These are phyloP conservation scores for Strobilomyces echinocephalus DNA, from an alignment of 768 basidiomycete species.

Conservation along the genomic window DNA sequence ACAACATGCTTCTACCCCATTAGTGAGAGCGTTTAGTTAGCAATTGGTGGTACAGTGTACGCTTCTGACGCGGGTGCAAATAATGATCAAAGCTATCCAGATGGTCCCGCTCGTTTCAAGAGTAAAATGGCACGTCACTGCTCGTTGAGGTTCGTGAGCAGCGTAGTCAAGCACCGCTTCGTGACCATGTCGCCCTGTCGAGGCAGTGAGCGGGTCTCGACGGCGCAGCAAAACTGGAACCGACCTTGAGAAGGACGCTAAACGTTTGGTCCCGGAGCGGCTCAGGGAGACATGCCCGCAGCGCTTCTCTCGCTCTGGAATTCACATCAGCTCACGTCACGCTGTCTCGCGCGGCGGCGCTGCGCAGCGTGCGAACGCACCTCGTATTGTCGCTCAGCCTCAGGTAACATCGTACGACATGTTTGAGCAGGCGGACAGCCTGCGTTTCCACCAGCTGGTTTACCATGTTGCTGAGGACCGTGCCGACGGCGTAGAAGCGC, in stretches of 20 bases:
- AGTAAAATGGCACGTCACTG: slow-evolving; percentile 32
- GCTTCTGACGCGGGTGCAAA: slow-evolving; percentile 22
- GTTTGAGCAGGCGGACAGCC: slow-evolving; percentile 92
- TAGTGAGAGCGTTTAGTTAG: slow-evolving; percentile 30
- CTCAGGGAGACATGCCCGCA: slow-evolving; percentile 93
- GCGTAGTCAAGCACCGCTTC: slow-evolving; percentile 85
- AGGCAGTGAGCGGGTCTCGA: slow-evolving; percentile 10
- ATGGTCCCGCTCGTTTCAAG: slow-evolving; percentile 29
- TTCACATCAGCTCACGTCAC: slow-evolving; percentile 11
- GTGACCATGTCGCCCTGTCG: slow-evolving; percentile 94
- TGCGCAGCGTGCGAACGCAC: slow-evolving; percentile 40
- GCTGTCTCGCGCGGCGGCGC: background rate
- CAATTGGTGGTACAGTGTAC: slow-evolving; percentile 29
- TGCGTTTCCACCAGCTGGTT: slow-evolving; percentile 96
- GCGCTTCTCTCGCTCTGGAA: slow-evolving; percentile 85
- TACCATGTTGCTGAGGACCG: slow-evolving; percentile 98
- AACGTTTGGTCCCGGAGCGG: slow-evolving; percentile 94
- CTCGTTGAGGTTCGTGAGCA: slow-evolving; percentile 84
- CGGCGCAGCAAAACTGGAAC: slow-evolving; percentile 9
- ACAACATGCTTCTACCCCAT: slow-evolving; percentile 33
- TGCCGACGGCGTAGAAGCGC: slow-evolving; percentile 97
- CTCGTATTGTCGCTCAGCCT: slow-evolving; percentile 93
- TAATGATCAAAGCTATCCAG: slow-evolving; percentile 28
- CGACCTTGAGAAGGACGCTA: slow-evolving; percentile 80
- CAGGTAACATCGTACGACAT: slow-evolving; percentile 96